Percentiles rank a stretch among this genome's conserved stretches.
Conservation (phyloP, 1,139 yeast species). For the Magnusiomyces tetraspermus region DNA sequence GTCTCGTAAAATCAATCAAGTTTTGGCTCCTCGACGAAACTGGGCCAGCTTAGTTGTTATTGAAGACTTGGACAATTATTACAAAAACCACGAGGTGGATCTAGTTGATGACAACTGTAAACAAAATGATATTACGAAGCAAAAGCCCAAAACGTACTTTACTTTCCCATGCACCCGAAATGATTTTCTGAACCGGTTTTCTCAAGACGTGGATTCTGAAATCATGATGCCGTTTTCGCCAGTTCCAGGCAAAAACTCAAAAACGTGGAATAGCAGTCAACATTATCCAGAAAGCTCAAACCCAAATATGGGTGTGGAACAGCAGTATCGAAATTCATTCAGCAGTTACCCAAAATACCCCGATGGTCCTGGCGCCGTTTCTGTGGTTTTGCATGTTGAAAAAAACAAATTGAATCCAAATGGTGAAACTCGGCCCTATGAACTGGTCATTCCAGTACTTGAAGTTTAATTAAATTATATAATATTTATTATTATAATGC, state of each 20-base stretch:
- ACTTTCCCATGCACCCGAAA: neutral
- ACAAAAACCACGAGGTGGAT: neutral
- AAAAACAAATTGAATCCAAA: conserved; percentile 41
- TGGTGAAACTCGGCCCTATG: conserved; percentile 57
- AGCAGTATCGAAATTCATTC: neutral
- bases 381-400: conserved; percentile 67
- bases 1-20: conserved; percentile 41
- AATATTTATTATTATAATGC: too few species aligned
- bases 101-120: too few species aligned
- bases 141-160: neutral
- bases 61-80: conserved; percentile 1
- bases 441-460: conserved; percentile 55
- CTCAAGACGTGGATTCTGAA: neutral
- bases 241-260: neutral
- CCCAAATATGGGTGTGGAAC: neutral
- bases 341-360: neutral
- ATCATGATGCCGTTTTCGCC: neutral
- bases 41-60: conserved; percentile 39
- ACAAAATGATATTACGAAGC: too few species aligned
- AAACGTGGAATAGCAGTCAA: too few species aligned
- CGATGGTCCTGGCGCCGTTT: conserved; percentile 46
- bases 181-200: neutral
- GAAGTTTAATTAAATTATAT: too few species aligned
- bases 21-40: conserved; percentile 70
- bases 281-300: too few species aligned